Evolutionary conservation across 305 asterid species (phyloP).

Genomic region (Plantago lanceolata): DNA sequence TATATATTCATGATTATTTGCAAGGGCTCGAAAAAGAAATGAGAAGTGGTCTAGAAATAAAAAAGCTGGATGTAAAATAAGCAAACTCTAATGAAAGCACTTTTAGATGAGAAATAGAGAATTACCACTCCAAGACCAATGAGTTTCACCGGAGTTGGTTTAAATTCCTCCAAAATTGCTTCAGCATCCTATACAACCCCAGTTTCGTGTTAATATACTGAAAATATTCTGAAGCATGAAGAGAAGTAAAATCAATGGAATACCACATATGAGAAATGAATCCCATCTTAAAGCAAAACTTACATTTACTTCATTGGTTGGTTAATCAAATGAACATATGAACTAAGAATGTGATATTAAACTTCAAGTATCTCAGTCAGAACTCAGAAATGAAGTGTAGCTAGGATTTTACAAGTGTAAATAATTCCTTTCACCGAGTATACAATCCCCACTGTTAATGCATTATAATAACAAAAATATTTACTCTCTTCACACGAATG

Average conservation of each 20-base stretch:
- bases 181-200: conserved; percentile 66
- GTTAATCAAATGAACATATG: not conserved
- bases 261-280: conserved; percentile 4
- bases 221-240: not conserved
- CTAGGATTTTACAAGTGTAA: not conserved
- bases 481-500: not conserved
- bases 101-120: conserved; percentile 1
- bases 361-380: no score
- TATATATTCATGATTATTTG: not conserved
- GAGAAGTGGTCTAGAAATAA: not conserved
- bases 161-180: conserved; percentile 86
- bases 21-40: not conserved
- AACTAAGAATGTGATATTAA: not conserved
- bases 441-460: not conserved
- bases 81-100: not conserved
- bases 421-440: not conserved
- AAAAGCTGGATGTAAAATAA: conserved; percentile 1
- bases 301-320: not conserved
- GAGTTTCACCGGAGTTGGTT: conserved; percentile 71
- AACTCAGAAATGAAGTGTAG: no score
- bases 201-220: conserved; percentile 21
- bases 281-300: not conserved
- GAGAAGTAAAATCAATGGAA: not conserved
- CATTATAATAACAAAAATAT: not conserved
- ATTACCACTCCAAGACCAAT: conserved; percentile 68